phyloP scores from a whole-genome alignment of 495 filamentous ascomycete genomes.

The Pseudoneurospora amorphoporcata region DNA sequence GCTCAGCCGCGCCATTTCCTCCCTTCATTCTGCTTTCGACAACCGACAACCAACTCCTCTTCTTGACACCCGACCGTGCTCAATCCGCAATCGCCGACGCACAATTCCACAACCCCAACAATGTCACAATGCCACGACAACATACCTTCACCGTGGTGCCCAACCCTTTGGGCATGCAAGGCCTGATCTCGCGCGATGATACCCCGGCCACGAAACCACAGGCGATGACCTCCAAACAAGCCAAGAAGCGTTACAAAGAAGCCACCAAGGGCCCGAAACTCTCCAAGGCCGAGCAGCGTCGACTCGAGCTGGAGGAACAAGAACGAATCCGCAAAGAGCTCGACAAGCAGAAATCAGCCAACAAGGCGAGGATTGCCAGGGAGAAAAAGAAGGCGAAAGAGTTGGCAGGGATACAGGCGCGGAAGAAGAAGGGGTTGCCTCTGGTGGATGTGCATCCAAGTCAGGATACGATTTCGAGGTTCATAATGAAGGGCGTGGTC shows the following conservation, averaged over 20 bases:
- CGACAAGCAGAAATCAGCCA: slow-evolving; percentile 31
- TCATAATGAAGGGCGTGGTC: slow-evolving; percentile 20
- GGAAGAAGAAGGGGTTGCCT: slow-evolving; percentile 30
- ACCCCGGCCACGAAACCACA: background rate
- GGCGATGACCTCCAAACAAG: slow-evolving; percentile 38
- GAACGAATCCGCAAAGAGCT: slow-evolving; percentile 33
- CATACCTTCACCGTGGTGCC: slow-evolving; percentile 18
- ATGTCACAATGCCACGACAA: slow-evolving; percentile 14
- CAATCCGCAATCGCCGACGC: background rate
- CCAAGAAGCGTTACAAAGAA: slow-evolving; percentile 12
- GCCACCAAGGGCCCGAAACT: slow-evolving; percentile 14
- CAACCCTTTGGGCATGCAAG: slow-evolving; percentile 15
- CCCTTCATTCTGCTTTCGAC: background rate
- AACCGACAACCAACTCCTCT: background rate
- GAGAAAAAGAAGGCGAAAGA: slow-evolving; percentile 38
- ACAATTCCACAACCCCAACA: background rate
- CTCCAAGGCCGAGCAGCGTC: slow-evolving; percentile 31
- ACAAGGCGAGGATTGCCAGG: slow-evolving; percentile 24
- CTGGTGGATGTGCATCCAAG: slow-evolving; percentile 31
- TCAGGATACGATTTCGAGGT: slow-evolving; percentile 34
- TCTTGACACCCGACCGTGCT: background rate
- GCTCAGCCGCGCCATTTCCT: background rate
- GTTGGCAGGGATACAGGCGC: slow-evolving; percentile 22
- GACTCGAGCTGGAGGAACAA: slow-evolving; percentile 32
- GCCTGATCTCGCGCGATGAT: slow-evolving; percentile 7